Evolutionary conservation across 2,329 filamentous ascomycete species (phyloP).

Genomic region (Leptodontidium sp.): DNA sequence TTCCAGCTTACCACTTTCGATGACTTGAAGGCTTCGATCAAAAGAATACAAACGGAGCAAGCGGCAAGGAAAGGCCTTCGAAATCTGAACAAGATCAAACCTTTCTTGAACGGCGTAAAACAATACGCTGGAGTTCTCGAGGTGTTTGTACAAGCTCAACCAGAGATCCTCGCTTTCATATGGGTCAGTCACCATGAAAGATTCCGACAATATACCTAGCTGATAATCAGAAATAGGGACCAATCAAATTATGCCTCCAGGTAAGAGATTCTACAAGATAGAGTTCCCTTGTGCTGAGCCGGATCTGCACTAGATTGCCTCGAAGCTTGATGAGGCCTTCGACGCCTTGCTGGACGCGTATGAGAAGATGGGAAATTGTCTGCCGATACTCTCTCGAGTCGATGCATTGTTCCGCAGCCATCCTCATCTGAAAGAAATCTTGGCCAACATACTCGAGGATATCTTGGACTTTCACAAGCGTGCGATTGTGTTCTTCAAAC

Average conservation of each 20-base stretch:
- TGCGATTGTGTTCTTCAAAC: slow-evolving; percentile 41
- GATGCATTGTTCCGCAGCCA: slow-evolving; percentile 40
- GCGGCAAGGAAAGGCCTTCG: slow-evolving; percentile 11
- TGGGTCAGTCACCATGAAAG: slow-evolving; percentile 11
- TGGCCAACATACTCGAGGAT: slow-evolving; percentile 46
- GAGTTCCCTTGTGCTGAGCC: neutral
- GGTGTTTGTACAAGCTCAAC: slow-evolving; percentile 22
- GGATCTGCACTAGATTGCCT: slow-evolving; percentile 36
- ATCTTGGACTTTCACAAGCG: slow-evolving; percentile 46
- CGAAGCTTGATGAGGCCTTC: slow-evolving; percentile 44
- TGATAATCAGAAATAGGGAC: slow-evolving; percentile 35
- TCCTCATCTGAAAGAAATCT: slow-evolving; percentile 41
- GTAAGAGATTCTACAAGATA: slow-evolving; percentile 31
- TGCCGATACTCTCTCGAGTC: slow-evolving; percentile 45
- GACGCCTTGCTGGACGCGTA: slow-evolving; percentile 47
- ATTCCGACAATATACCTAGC: neutral
- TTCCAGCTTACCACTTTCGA: slow-evolving; percentile 15
- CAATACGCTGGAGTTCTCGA: slow-evolving; percentile 27
- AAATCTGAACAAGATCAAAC: slow-evolving; percentile 25
- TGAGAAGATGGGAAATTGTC: slow-evolving; percentile 45
- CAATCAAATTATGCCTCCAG: slow-evolving; percentile 47
- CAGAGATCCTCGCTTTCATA: slow-evolving; percentile 22
- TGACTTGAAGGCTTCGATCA: slow-evolving; percentile 18
- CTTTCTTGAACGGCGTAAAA: slow-evolving; percentile 22
- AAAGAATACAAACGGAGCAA: slow-evolving; percentile 21